Base-by-base conservation (phyloP, 345 rosid species). In the Balakata baccata region DNA sequence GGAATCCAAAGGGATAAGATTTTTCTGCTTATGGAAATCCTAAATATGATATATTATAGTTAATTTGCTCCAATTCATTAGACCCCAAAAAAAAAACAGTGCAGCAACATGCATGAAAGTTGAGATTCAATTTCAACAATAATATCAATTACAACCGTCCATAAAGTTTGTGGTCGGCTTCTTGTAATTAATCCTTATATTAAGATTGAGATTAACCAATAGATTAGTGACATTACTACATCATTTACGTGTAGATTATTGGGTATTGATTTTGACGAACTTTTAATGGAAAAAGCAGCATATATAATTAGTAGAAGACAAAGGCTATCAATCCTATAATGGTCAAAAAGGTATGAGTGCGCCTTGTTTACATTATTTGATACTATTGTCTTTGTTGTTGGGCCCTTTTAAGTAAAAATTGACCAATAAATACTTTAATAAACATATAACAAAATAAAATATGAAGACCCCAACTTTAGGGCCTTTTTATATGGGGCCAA, bases 331-430 rank as follows among this genome's bases (percentile, higher is more conserved):
- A 45, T 49, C 43, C 46, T 51, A 68, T 14, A 51, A 64, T 22
- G 77, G 84, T 80, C 83, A 70, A 81, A 81, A 81, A 71, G 51
- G 6, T 2, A 18, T 4, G 64, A 43, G 77, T 72, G 78, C 64
- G 66, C 45, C 49, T 38, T 59, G 71, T 78, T 74, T 78, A 69
- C 84, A 69, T 61, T 64, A 68, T 74, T 67, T 37, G 85, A 84
- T 84, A 76, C 85, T 81, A 56, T 23, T 52, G 8, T 70, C 79
- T 77, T 65, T 41, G 23, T 69, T 41, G 56, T 58, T 49, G 2
- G 2, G 34, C 34, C 20, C 51, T 47, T 23, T 57, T 69, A 57
- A 74, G 25, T 14, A 23, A 68, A 39, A 60, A 63, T 60, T 65
- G 38, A 73, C 34, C 34, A 29, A 29, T 29, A 29, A 29, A 29